Evolutionary conservation across 805 yeast species (phyloP).

Genomic region (Debaryomyces tyrocola): DNA sequence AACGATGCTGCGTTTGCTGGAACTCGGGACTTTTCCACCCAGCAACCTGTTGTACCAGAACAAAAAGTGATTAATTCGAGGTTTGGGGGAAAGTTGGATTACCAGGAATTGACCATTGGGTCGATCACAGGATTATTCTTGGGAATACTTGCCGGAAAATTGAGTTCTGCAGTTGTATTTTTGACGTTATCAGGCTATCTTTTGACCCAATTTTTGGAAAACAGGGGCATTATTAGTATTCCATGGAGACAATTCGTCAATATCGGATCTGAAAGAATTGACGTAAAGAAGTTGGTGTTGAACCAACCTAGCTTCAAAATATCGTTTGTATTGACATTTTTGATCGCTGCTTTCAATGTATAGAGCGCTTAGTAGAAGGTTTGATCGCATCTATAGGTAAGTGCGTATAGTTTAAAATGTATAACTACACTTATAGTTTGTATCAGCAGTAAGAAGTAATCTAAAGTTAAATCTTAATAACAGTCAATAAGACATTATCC

Average conservation of each 20-base stretch:
- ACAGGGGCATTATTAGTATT: constrained; percentile 51
- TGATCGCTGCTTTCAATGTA: constrained; percentile 59
- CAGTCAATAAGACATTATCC: no score
- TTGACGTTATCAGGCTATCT: constrained; percentile 46
- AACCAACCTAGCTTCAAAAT: constrained; percentile 63
- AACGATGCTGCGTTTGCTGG: constrained; percentile 2
- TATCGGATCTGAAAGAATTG: constrained; percentile 37
- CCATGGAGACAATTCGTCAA: constrained; percentile 40
- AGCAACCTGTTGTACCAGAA: not conserved
- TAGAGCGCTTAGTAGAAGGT: constrained; percentile 8
- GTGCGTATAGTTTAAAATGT: no score
- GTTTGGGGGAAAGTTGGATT: constrained; percentile 51
- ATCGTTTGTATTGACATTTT: constrained; percentile 52
- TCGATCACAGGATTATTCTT: constrained; percentile 58
- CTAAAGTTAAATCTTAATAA: no score
- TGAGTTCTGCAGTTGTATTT: constrained; percentile 53
- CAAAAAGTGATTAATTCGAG: constrained; percentile 12
- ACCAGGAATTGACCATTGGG: constrained; percentile 63
- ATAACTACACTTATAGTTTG: no score
- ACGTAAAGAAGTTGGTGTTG: constrained; percentile 51
- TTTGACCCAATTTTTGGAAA: constrained; percentile 53
- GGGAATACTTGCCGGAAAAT: constrained; percentile 63
- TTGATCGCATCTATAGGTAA: no score
- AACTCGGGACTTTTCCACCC: not conserved
- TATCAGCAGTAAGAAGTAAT: no score